A percentile compares a stretch with the other conserved stretches of the same genome.
These are phyloP conservation scores for Colletotrichum agaves DNA, from an alignment of 2,329 filamentous ascomycete genomes.

Conservation along the genomic window DNA sequence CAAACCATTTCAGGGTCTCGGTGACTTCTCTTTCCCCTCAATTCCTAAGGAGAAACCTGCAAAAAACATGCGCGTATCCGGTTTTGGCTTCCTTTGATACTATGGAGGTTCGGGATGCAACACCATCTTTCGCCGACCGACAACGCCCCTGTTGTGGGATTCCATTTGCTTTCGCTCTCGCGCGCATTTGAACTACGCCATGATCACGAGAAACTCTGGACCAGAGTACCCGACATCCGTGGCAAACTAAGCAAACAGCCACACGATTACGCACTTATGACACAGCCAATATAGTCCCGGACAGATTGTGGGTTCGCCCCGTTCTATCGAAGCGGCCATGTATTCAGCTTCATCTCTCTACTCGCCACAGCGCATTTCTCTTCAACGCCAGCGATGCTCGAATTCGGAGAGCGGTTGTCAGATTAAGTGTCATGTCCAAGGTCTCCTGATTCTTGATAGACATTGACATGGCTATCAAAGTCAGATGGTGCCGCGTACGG, in stretches of 20 bases:
- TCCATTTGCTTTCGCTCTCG: not conserved
- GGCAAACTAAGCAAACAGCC: not conserved
- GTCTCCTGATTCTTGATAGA: not conserved
- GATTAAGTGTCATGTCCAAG: not conserved
- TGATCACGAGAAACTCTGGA: not conserved
- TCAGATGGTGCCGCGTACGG: not conserved
- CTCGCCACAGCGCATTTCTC: not conserved
- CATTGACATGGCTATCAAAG: not conserved
- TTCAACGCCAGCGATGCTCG: not conserved
- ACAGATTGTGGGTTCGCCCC: not conserved
- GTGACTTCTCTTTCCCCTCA: conserved; percentile 14
- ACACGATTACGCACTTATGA: not conserved
- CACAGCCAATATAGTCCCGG: not conserved
- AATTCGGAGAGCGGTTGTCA: not conserved
- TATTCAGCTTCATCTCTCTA: not conserved
- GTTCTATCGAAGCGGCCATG: not conserved
- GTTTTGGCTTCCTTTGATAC: not conserved
- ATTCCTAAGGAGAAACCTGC: not conserved
- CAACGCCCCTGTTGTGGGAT: not conserved
- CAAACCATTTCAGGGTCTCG: not conserved
- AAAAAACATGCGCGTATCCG: conserved; percentile 19
- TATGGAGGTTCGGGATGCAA: not conserved
- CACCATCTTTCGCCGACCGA: not conserved
- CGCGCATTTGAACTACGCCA: not conserved
- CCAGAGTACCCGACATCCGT: not conserved